Conservation (phyloP, 2,329 filamentous ascomycete genomes). For the Dothistroma pini region DNA sequence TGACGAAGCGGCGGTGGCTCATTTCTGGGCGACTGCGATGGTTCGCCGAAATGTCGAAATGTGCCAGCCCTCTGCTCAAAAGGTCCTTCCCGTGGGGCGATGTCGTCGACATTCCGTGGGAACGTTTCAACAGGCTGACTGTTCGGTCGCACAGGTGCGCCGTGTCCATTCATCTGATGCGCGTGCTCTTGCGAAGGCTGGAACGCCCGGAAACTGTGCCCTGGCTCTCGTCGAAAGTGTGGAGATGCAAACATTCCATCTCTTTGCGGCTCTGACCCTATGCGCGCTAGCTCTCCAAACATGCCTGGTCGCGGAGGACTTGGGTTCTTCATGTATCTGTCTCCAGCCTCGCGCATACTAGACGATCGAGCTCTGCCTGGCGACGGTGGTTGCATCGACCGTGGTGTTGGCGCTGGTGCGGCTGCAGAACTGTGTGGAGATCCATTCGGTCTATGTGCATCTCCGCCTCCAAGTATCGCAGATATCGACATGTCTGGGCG, state of each 20-base stretch:
- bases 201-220: slow-evolving; percentile 33
- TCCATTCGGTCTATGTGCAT: slow-evolving; percentile 28
- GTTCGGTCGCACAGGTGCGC: slow-evolving; percentile 29
- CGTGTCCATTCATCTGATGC: slow-evolving; percentile 23
- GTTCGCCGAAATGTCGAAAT: slow-evolving; percentile 29
- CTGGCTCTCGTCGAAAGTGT: slow-evolving; percentile 30
- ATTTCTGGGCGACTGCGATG: slow-evolving; percentile 14
- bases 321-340: slow-evolving; percentile 23
- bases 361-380: slow-evolving; percentile 38
- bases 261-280: slow-evolving; percentile 25
- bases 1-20: slow-evolving; percentile 22
- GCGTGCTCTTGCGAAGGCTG: slow-evolving; percentile 25
- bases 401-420: slow-evolving; percentile 33
- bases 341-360: slow-evolving; percentile 35
- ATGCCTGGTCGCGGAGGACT: slow-evolving; percentile 26
- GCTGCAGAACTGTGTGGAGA: slow-evolving; percentile 34
- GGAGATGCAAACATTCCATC: slow-evolving; percentile 34
- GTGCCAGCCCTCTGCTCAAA: slow-evolving; percentile 21
- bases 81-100: slow-evolving; percentile 24
- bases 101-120: slow-evolving; percentile 21
- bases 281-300: slow-evolving; percentile 28
- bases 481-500: slow-evolving; percentile 70
- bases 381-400: slow-evolving; percentile 48
- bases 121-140: slow-evolving; percentile 34
- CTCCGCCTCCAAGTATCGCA: slow-evolving; percentile 58